phyloP scores from a whole-genome alignment of 2,329 filamentous ascomycete species.

The Helotiales sp. region DNA sequence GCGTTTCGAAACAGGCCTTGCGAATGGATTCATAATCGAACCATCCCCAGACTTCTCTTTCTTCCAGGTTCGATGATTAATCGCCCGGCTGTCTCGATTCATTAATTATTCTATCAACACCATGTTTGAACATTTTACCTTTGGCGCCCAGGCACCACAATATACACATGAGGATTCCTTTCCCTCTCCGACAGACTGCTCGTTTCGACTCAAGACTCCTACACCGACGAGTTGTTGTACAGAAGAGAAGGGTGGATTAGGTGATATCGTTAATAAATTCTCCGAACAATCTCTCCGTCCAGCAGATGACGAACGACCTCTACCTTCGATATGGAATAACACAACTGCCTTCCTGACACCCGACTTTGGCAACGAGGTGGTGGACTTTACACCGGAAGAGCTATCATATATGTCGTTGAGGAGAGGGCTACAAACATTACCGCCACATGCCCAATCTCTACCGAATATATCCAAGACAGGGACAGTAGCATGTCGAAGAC shows the following conservation, averaged over 20 bases:
- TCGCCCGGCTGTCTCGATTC: slow-evolving; percentile 4
- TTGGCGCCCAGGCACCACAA: slow-evolving; percentile 24
- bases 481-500: slow-evolving; percentile 17
- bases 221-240: slow-evolving; percentile 3
- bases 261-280: slow-evolving; percentile 15
- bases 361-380: slow-evolving; percentile 9
- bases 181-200: slow-evolving; percentile 28
- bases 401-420: slow-evolving; percentile 17
- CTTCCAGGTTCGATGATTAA: not conserved
- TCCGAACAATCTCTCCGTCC: slow-evolving; percentile 15
- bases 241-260: not conserved
- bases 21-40: slow-evolving; percentile 23
- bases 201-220: slow-evolving; percentile 18
- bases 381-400: slow-evolving; percentile 12
- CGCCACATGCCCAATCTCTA: slow-evolving; percentile 11
- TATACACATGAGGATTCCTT: slow-evolving; percentile 13
- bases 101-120: slow-evolving; percentile 1
- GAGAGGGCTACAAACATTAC: slow-evolving; percentile 7
- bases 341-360: slow-evolving; percentile 14
- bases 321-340: slow-evolving; percentile 19
- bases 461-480: slow-evolving; percentile 1
- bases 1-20: slow-evolving; percentile 15
- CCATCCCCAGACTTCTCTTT: slow-evolving; percentile 2
- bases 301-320: slow-evolving; percentile 15
- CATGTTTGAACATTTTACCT: slow-evolving; percentile 33